Evolutionary conservation across 2,329 filamentous ascomycete species (phyloP), one percentile per base, ranked within the genome.

Genomic region (Fusarium nanum): DNA sequence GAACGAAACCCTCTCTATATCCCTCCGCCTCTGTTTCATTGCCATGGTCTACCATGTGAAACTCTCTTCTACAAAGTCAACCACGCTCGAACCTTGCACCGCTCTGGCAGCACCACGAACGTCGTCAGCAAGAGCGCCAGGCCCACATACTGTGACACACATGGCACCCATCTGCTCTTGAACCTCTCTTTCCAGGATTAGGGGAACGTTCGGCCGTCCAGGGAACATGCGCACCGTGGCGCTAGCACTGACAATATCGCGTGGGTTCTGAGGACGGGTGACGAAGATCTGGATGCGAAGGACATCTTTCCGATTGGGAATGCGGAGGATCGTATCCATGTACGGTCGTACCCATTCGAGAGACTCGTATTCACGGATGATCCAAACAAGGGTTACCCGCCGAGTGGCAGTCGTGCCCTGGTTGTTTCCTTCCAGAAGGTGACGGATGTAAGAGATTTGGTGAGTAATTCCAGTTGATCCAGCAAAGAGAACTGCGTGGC

Each of bases 391-490:
- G 2, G 91, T 93, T 48, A 98, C 83, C 42, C 91, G 89, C 54
- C 94, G 91, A 6, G 93, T 93, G 7, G 95, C 94, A 40, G 94
- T 89, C 2, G 90, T 94, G 63, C 89, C 88, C 1, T 88, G 83
- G 56, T 89, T 88, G 79, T 87, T 91, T 6, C 91, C 91, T 56
- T 89, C 82, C 62, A 95, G 86, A 7, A 95, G 84, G 54, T 96
- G 91, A 58, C 90, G 91, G 11, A 98, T 87, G 79, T 97, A 97
- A 34, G 94, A 93, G 30, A 98, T 88, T 78, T 97, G 94, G 79
- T 98, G 95, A 2, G 95, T 97, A 81, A 99, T 98, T 67, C 96
- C 96, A 7, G 96, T 94, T 60, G 95, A 93, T 60, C 94, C 94
- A 14, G 95, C 94, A 77, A 98, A 94, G 60, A 99, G 90, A 68